phyloP scores from a whole-genome alignment of 441 rosid genomes.

The Gossypium davidsonii region DNA sequence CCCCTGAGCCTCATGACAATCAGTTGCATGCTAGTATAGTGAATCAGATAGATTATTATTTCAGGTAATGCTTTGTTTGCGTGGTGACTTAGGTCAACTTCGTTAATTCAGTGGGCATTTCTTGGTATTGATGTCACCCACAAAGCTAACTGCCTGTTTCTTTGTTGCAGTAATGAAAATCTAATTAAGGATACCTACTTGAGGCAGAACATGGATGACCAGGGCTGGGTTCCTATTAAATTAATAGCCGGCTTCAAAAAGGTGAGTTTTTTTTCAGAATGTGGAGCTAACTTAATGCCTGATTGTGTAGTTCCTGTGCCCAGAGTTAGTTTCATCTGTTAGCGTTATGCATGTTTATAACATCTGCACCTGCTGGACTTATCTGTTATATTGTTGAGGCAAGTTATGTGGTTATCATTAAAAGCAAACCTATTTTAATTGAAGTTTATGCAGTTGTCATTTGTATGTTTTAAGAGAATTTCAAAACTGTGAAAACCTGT shows the following conservation, averaged over 20 bases:
- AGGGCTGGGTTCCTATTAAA: constrained; percentile 74
- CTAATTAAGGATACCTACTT: constrained; percentile 69
- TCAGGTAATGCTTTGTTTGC: constrained; percentile 51
- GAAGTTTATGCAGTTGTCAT: neutral
- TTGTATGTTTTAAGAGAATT: neutral
- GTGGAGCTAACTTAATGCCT: neutral
- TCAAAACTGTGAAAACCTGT: neutral
- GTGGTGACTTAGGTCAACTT: constrained; percentile 9
- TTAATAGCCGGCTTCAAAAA: constrained; percentile 77
- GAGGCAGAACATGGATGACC: constrained; percentile 84
- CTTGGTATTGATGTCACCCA: constrained; percentile 6
- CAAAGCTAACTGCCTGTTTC: constrained; percentile 27
- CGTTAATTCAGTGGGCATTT: neutral
- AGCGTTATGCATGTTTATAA: neutral
- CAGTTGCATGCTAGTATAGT: constrained; percentile 49
- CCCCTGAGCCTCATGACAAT: constrained; percentile 51
- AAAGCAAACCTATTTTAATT: neutral
- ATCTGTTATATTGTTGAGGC: neutral
- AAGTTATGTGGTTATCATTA: neutral
- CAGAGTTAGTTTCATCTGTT: neutral
- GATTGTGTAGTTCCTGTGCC: neutral
- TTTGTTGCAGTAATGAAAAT: constrained; percentile 74
- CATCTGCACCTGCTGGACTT: neutral
- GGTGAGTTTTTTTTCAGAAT: constrained; percentile 34
- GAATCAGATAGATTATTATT: constrained; percentile 72